Base-by-base conservation (phyloP, 352 stramenopile species). In the Pythium monospermum region DNA sequence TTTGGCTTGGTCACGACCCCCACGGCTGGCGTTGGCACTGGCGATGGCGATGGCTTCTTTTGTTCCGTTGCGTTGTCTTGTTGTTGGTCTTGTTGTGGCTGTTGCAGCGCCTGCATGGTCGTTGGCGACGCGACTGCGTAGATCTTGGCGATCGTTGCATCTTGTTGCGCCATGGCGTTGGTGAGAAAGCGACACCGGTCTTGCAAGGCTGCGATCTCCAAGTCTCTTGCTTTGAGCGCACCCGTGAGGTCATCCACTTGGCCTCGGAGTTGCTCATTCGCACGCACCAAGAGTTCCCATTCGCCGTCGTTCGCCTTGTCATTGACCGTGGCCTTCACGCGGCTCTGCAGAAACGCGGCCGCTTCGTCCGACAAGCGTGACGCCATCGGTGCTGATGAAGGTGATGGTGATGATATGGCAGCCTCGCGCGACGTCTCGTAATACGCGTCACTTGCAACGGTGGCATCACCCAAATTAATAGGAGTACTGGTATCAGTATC, bases 71-170 rank as follows among this genome's bases (percentile, higher is more conserved):
- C 6, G 13, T 3, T 25, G 2, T 40, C 23, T 18, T 53, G 22
- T 5, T 38, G 27, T 33, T 31, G 33, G 46, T 26, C 35, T 15
- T 12, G 13, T 12, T 47, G 26, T 18, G 54, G 41, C 43, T 44
- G 58, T 31, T 58, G 35, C 4, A 56, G 23, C 15, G 15, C 48
- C 19, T 47, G 33, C 28, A 55, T 46, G 7, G 55, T 53, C 28
- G 35, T 33, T 1, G 52, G 58, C 3, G 58, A 53, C 25, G 49
- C 49, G 18, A 56, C 59, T 0, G 79, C 71, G 49, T 87, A 91
- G 56, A 91, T 90, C 53, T 87, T 83, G 22, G 78, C 79, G 32
- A 91, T 86, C 12, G 82, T 76, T 39, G 78, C 72, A 56, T 91
- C 81, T 56, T 91, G 80, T 53, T 90, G 72, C 42, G 87, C 76